Base-by-base conservation (phyloP, 768 basidiomycete genomes). In the Tricholoma sp. region DNA sequence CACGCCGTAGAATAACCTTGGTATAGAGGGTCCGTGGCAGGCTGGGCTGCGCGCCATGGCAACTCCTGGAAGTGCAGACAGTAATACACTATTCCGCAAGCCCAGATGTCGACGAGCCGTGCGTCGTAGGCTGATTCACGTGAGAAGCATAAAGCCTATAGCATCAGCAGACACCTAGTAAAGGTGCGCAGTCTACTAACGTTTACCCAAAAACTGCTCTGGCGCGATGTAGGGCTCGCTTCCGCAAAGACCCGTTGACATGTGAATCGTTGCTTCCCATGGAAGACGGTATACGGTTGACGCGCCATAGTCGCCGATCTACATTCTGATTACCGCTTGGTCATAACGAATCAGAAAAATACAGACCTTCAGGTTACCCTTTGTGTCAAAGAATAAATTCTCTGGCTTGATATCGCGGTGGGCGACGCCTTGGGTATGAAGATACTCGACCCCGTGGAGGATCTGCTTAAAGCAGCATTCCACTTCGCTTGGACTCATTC, bases 381-480 rank as follows among this genome's bases (percentile, higher is more conserved):
- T 83, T 36, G 83, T 86, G 71, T 97, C 93, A 64, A 99, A 92
- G 68, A 98, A 91, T 47, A 99, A 69, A 69, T 99, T 99, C 76
- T 98, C 96, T 2, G 96, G 96, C 72, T 98, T 98, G 76, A 98
- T 85, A 68, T 99, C 96, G 42, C 97, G 87, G 74, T 99, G 96
- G 4, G 96, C 96, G 44, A 99, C 95, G 63, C 95, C 96, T 74
- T 98, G 95, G 59, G 85, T 88, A 63, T 99, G 96, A 33, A 99
- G 80, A 70, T 99, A 99, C 7, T 81, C 77, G 33, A 98, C 84
- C 34, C 95, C 96, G 33, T 79, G 77, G 55, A 99, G 74, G 60
- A 98, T 91, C 74, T 99, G 96, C 79, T 91, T 94, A 82, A 98
- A 98, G 73, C 91, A 96, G 72, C 92, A 96, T 71, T 98, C 96